Percentiles rank a stretch among this genome's conserved stretches.
These are phyloP conservation scores for Gracilaria caudata DNA, from an alignment of 23 red algal species.

Conservation along the genomic window DNA sequence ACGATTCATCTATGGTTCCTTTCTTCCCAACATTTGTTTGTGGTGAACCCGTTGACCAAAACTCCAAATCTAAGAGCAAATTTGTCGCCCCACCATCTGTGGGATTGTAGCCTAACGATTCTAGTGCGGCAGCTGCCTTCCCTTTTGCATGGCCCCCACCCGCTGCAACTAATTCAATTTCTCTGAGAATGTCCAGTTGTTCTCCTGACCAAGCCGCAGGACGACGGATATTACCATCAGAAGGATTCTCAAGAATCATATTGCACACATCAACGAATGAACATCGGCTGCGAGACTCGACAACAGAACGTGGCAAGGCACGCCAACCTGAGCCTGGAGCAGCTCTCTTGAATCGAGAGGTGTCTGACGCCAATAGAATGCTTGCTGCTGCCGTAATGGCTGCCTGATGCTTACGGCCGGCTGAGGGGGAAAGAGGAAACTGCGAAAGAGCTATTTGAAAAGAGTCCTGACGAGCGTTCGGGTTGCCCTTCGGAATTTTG, in stretches of 20 bases:
- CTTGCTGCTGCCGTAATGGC: slow-evolving; percentile 55
- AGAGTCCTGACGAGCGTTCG: slow-evolving; percentile 18
- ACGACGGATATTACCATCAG: neutral
- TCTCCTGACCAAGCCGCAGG: slow-evolving; percentile 44
- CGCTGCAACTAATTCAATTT: slow-evolving; percentile 60
- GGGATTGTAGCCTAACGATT: slow-evolving; percentile 45
- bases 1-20: neutral
- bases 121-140: slow-evolving; percentile 40
- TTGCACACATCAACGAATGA: slow-evolving; percentile 50
- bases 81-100: slow-evolving; percentile 49
- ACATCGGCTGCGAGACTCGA: slow-evolving; percentile 24
- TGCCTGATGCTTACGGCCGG: slow-evolving; percentile 1
- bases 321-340: slow-evolving; percentile 67
- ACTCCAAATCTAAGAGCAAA: slow-evolving; percentile 57
- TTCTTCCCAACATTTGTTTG: neutral
- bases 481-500: slow-evolving; percentile 28
- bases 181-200: slow-evolving; percentile 69
- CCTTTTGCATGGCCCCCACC: slow-evolving; percentile 26
- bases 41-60: slow-evolving; percentile 47
- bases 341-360: slow-evolving; percentile 56
- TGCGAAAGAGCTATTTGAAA: slow-evolving; percentile 10
- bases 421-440: slow-evolving; percentile 9
- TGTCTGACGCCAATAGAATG: slow-evolving; percentile 57
- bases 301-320: slow-evolving; percentile 64
- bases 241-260: slow-evolving; percentile 30